These are phyloP conservation scores for Sergeia podlipaevii DNA, from an alignment of 208 protist species.

Conservation along the genomic window DNA sequence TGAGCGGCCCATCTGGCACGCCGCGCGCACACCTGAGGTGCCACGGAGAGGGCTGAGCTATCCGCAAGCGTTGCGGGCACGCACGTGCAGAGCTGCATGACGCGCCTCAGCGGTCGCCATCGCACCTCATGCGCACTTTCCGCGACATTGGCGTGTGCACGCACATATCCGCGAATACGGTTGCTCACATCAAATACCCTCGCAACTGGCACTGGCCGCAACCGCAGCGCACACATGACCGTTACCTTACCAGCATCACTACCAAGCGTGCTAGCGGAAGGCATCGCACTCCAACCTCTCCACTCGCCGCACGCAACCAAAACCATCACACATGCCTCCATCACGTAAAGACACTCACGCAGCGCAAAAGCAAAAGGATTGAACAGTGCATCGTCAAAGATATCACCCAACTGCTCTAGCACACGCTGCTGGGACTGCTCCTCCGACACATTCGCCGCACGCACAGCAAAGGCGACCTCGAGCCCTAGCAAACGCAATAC, in stretches of 20 bases:
- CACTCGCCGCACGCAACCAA: conserved; percentile 1
- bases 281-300: too few relatives aligned
- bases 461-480: conserved; percentile 67
- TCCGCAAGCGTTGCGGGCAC: conserved; percentile 13
- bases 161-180: not conserved
- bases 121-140: too few relatives aligned
- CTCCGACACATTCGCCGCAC: conserved; percentile 20
- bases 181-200: not conserved
- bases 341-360: conserved; percentile 8
- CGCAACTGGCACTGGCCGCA: not conserved
- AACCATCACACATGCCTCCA: conserved; percentile 2
- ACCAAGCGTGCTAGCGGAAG: too few relatives aligned
- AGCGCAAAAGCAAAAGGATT: conserved; percentile 25
- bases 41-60: conserved; percentile 5
- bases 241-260: too few relatives aligned
- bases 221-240: too few relatives aligned
- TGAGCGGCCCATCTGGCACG: conserved; percentile 1
- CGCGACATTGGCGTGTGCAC: too few relatives aligned
- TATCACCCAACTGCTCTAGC: conserved; percentile 10
- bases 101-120: conserved; percentile 7
- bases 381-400: conserved; percentile 26
- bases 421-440: conserved; percentile 27
- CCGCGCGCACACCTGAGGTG: conserved; percentile 6
- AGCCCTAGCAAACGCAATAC: conserved; percentile 64
- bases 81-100: conserved; percentile 28